Evolutionary conservation across 495 filamentous ascomycete genomes (phyloP).

Genomic region (Saxophila tyrrhenica): DNA sequence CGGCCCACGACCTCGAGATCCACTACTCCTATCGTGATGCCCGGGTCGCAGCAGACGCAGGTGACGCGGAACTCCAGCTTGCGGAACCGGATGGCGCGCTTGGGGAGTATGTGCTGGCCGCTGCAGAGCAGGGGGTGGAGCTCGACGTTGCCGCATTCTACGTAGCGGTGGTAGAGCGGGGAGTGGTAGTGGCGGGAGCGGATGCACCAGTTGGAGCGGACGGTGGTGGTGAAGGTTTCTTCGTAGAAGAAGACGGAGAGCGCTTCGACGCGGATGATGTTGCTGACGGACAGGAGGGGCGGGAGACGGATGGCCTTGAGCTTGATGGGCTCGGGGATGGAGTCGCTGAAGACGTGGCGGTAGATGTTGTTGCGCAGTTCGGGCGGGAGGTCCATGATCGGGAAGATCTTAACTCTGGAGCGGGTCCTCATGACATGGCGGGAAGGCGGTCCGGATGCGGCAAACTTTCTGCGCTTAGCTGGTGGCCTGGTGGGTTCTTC

Average conservation of each 20-base stretch:
- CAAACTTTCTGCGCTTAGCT: neutral
- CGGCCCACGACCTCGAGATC: neutral
- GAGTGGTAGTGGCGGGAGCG: neutral
- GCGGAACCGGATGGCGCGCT: neutral
- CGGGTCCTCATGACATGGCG: neutral
- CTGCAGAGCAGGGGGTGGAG: neutral
- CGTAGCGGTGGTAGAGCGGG: neutral
- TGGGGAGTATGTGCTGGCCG: neutral
- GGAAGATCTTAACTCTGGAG: neutral
- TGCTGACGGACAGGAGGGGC: neutral
- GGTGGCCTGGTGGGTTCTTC: neutral
- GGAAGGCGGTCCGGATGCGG: neutral
- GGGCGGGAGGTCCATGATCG: neutral
- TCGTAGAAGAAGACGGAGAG: neutral
- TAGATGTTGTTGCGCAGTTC: neutral
- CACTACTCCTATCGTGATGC: neutral
- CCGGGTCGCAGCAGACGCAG: neutral
- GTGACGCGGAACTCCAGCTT: neutral
- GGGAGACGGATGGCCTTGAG: neutral
- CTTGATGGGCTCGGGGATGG: too few relatives aligned
- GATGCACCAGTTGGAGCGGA: neutral
- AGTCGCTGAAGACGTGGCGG: neutral
- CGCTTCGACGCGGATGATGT: neutral
- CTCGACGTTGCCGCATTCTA: neutral
- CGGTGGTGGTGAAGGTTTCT: neutral